Base-by-base conservation (phyloP, 2,329 filamentous ascomycete species). In the Fusarium subglutinans region DNA sequence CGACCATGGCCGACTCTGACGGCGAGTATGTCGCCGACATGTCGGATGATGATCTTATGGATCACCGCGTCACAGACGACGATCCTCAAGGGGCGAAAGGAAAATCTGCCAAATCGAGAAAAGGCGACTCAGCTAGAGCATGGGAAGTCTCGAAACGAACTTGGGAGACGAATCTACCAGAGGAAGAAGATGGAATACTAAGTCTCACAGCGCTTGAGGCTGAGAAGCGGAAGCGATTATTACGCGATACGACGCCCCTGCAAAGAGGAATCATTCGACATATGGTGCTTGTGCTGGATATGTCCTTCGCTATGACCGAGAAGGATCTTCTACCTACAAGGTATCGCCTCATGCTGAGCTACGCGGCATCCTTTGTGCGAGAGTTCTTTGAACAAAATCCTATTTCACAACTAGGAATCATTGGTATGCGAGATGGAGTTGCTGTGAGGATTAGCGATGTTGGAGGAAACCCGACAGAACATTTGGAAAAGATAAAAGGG, bases 341-440 rank as follows among this genome's bases (percentile, higher is more conserved):
- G 69, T 95, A 96, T 82, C 89, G 95, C 43, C 89, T 98, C 38
- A 93, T 92, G 59, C 88, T 98, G 79, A 91, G 91, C 73, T 97
- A 95, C 82, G 93, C 95, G 22, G 90, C 92, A 73, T 92, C 95
- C 65, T 99, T 98, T 82, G 93, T 98, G 55, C 89, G 92, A 67
- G 96, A 98, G 82, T 99, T 94, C 84, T 99, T 98, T 80, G 96
- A 98, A 83, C 96, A 99, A 83, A 99, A 99, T 79, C 96, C 96
- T 17, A 98, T 99, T 75, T 97, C 95, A 15, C 96, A 99, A 83
- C 89, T 99, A 64, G 95, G 93, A 30, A 92, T 99, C 37, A 87
- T 99, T 44, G 96, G 94, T 57, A 98, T 98, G 93, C 90, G 94
- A 70, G 96, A 98, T 81, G 96, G 96, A 22, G 87, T 98, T 22